Evolutionary conservation across 768 basidiomycete genomes (phyloP).

Genomic region (Calocera cornea): DNA sequence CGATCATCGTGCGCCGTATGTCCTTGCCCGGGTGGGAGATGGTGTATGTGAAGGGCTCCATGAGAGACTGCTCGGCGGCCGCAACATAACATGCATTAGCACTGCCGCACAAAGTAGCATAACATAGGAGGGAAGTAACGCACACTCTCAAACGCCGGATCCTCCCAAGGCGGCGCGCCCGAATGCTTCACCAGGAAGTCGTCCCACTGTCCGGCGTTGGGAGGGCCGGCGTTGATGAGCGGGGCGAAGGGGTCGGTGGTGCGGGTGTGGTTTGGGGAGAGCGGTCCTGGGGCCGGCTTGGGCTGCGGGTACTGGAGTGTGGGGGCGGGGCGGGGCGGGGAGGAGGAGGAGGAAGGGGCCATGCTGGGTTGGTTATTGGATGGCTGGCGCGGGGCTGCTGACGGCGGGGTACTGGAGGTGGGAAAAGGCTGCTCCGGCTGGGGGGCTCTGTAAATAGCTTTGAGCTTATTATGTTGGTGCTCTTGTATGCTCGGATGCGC

Average conservation of each 20-base stretch:
- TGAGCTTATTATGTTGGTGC: too few species aligned
- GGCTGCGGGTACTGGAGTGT: neutral
- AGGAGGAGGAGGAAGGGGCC: too few species aligned
- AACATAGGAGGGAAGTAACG: neutral
- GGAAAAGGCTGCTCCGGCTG: too few species aligned
- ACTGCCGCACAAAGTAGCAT: too few species aligned
- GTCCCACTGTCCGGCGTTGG: neutral
- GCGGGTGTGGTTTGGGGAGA: neutral
- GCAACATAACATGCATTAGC: neutral
- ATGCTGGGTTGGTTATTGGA: neutral
- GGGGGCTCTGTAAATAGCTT: too few species aligned
- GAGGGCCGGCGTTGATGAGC: neutral
- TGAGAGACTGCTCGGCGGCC: slow-evolving; percentile 32
- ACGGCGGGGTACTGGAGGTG: neutral
- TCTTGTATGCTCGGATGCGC: too few species aligned
- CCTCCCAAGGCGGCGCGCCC: neutral
- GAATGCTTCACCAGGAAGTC: neutral
- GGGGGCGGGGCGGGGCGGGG: neutral
- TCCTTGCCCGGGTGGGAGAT: slow-evolving; percentile 84
- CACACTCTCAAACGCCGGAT: neutral
- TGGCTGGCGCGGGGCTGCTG: neutral
- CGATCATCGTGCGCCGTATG: slow-evolving; percentile 72
- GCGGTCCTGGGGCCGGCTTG: neutral
- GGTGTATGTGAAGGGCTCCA: slow-evolving; percentile 83
- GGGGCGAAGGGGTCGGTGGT: neutral